A percentile compares a stretch with the other conserved stretches of the same genome.
Conservation (phyloP, 1,139 yeast genomes). For the Suhomyces bribrorum region DNA sequence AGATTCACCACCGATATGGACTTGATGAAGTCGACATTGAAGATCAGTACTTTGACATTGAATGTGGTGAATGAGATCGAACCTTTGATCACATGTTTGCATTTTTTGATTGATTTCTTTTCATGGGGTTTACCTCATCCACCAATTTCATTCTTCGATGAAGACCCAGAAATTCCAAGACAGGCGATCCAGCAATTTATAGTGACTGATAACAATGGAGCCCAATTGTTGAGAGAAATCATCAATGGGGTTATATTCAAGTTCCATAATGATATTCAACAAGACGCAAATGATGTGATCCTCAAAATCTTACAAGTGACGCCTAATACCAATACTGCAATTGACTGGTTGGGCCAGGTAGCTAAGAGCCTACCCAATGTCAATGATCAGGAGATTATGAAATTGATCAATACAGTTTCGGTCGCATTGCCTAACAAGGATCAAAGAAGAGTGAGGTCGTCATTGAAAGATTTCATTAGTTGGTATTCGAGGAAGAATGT, state of each 20-base stretch:
- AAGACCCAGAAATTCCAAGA: constrained; percentile 50
- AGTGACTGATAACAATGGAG: constrained; percentile 55
- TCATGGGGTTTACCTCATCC: constrained; percentile 84
- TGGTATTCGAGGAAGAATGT: constrained; percentile 84
- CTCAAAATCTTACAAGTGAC: constrained; percentile 64
- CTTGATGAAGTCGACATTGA: constrained; percentile 57
- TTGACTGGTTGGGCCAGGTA: constrained; percentile 63
- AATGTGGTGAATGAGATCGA: constrained; percentile 63
- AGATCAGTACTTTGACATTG: constrained; percentile 60
- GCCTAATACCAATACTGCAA: constrained; percentile 39
- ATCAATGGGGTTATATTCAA: constrained; percentile 68
- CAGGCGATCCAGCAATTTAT: constrained; percentile 43
- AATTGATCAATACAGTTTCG: constrained; percentile 56
- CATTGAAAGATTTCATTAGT: constrained; percentile 71
- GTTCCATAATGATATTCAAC: constrained; percentile 69
- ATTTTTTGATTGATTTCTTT: constrained; percentile 74
- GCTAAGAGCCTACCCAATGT: constrained; percentile 63
- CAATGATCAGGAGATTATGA: constrained; percentile 62
- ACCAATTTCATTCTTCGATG: constrained; percentile 70
- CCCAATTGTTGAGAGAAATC: constrained; percentile 53
- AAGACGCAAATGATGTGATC: constrained; percentile 76
- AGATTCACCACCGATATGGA: constrained; percentile 59
- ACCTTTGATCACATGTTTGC: constrained; percentile 69
- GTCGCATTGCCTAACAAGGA: constrained; percentile 70
- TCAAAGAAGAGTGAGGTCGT: constrained; percentile 68